Evolutionary conservation across 2,329 filamentous ascomycete species (phyloP).

Genomic region (Orbilia ellipsospora): DNA sequence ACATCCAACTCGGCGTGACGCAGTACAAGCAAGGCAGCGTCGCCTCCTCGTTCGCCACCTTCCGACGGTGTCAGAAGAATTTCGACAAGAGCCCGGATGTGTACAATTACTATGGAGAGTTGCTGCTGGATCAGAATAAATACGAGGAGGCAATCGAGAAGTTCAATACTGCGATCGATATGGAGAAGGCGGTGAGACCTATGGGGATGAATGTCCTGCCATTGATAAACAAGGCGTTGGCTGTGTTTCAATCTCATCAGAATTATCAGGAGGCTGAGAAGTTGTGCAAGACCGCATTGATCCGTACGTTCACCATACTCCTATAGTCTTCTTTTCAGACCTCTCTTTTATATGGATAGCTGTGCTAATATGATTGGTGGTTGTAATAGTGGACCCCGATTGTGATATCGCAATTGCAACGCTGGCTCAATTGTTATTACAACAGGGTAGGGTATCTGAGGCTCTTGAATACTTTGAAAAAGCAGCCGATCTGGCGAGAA

Average conservation of each 20-base stretch:
- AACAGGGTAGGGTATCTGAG: slow-evolving; percentile 96
- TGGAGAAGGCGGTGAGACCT: slow-evolving; percentile 94
- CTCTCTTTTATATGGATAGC: slow-evolving; percentile 4
- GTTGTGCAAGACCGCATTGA: slow-evolving; percentile 95
- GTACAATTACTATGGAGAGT: slow-evolving; percentile 99
- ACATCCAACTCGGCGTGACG: slow-evolving; percentile 98
- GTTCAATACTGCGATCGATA: slow-evolving; percentile 97
- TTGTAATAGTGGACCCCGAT: slow-evolving; percentile 84
- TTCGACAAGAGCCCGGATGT: slow-evolving; percentile 96
- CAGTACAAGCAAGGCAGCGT: slow-evolving; percentile 99
- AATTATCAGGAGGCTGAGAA: slow-evolving; percentile 95
- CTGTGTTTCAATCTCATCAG: slow-evolving; percentile 97
- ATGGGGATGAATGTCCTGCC: slow-evolving; percentile 97
- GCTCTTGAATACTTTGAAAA: slow-evolving; percentile 97
- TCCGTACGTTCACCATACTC: slow-evolving; percentile 73
- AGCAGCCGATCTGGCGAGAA: slow-evolving; percentile 91
- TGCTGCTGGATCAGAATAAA: slow-evolving; percentile 95
- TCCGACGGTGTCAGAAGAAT: slow-evolving; percentile 97
- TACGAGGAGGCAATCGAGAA: slow-evolving; percentile 95
- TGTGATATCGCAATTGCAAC: slow-evolving; percentile 99
- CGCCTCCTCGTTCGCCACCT: slow-evolving; percentile 97
- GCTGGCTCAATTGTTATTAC: slow-evolving; percentile 95
- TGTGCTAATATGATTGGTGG: slow-evolving; percentile 25
- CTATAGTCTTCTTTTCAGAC: neutral
- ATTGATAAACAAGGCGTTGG: slow-evolving; percentile 97